These are phyloP conservation scores for Neurospora intermedia DNA, from an alignment of 495 filamentous ascomycete genomes.

Conservation along the genomic window DNA sequence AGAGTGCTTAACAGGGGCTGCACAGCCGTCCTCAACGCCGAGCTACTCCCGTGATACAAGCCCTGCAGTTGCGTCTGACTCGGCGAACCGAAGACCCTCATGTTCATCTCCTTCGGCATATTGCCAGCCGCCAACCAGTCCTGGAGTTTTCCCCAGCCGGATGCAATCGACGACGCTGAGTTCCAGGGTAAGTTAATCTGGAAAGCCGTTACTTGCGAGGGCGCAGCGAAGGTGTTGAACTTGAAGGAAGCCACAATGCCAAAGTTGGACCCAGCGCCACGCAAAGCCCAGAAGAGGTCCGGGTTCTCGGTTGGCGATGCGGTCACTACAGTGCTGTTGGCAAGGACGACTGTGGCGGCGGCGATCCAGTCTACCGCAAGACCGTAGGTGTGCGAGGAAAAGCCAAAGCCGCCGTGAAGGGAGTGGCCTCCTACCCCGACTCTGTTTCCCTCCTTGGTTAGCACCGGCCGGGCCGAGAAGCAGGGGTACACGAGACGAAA, in stretches of 20 bases:
- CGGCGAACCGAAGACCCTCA: constrained; percentile 31
- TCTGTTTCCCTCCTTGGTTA: constrained; percentile 12
- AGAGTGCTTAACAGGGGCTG: constrained; percentile 27
- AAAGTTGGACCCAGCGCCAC: constrained; percentile 33
- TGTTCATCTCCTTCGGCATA: constrained; percentile 35
- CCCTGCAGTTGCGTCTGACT: constrained; percentile 32
- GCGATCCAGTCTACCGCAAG: constrained; percentile 35
- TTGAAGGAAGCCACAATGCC: constrained; percentile 31
- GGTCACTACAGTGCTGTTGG: constrained; percentile 30
- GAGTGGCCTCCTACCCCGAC: constrained; percentile 35
- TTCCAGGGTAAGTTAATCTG: constrained; percentile 28
- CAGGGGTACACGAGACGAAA: neutral
- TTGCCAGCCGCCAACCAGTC: constrained; percentile 21
- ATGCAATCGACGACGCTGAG: constrained; percentile 21
- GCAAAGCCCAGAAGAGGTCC: constrained; percentile 35
- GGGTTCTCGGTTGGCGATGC: constrained; percentile 30
- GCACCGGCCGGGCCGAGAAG: neutral
- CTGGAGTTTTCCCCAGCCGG: constrained; percentile 21
- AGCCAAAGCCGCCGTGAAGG: constrained; percentile 36
- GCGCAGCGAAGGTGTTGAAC: constrained; percentile 32
- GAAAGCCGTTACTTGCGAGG: constrained; percentile 13
- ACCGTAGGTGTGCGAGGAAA: constrained; percentile 35
- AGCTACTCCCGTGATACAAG: constrained; percentile 28
- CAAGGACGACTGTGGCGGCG: constrained; percentile 31
- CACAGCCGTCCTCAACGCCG: constrained; percentile 23